Conservation (phyloP, 164 flowering plant genomes). For the Brasenia schreberi region DNA sequence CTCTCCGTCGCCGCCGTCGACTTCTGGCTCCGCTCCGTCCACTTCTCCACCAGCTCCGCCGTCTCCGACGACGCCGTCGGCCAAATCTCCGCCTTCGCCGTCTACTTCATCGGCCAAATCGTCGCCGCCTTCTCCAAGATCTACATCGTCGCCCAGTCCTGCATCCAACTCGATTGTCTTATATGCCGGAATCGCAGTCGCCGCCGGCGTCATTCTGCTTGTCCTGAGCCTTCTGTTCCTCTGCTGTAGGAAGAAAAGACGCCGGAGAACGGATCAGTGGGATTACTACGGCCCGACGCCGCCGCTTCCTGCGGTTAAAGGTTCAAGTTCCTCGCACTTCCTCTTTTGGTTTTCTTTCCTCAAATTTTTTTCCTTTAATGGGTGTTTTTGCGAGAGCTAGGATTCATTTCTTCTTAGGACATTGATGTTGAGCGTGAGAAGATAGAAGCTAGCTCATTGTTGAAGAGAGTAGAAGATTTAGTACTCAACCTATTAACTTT, state of each 20-base stretch:
- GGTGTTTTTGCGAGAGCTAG: no score
- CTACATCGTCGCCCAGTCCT: neutral
- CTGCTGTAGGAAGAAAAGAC: conserved; percentile 45
- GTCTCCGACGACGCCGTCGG: conserved; percentile 3
- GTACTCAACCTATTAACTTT: no score
- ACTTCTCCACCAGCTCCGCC: conserved; percentile 12
- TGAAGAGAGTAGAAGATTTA: no score
- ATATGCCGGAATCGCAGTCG: conserved; percentile 52
- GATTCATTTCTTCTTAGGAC: no score
- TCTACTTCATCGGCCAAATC: conserved; percentile 3
- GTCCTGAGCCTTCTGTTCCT: conserved; percentile 27
- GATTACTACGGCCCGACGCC: conserved; percentile 34
- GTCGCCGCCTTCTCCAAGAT: neutral
- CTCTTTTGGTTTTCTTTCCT: neutral
- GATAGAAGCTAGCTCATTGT: no score
- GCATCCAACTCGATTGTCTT: conserved; percentile 26
- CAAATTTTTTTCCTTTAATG: no score
- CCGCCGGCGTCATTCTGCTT: conserved; percentile 30
- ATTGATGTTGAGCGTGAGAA: no score
- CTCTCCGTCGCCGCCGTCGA: conserved; percentile 4
- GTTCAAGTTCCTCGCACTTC: conserved; percentile 6
- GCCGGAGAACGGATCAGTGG: conserved; percentile 20
- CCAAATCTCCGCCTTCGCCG: conserved; percentile 13
- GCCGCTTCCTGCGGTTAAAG: conserved; percentile 21
- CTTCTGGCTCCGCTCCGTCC: conserved; percentile 3